These are phyloP conservation scores for Elymus sibiricus DNA, from an alignment of 176 grass and related monocot genomes.

Conservation along the genomic window DNA sequence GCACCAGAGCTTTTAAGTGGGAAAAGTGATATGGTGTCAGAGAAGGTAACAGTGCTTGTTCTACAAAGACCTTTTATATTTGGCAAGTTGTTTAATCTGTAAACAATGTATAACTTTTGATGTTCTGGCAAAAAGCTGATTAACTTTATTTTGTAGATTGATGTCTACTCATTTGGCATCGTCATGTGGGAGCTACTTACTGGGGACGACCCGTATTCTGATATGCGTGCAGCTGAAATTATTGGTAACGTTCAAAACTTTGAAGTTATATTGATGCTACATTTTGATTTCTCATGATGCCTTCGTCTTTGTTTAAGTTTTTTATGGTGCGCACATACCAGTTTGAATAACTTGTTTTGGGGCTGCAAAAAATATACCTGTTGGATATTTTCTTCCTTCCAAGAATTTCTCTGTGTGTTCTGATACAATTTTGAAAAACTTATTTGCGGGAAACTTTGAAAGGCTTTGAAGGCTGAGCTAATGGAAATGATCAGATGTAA, in stretches of 20 bases:
- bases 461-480: background rate
- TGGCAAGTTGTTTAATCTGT: background rate
- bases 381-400: background rate
- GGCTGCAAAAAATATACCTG: background rate
- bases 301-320: background rate
- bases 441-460: background rate
- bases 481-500: background rate
- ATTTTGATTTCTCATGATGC: conserved; percentile 9
- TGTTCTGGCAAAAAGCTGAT: conserved; percentile 2
- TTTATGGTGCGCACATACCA: background rate
- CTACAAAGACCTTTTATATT: background rate
- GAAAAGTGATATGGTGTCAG: conserved; percentile 97
- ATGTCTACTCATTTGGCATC: conserved; percentile 97
- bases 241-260: conserved; percentile 58
- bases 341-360: background rate
- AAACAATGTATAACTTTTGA: background rate
- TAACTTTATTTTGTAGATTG: conserved; percentile 53
- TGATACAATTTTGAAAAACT: conserved; percentile 7
- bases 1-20: conserved; percentile 90
- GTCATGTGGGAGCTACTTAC: conserved; percentile 98
- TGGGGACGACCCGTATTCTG: conserved; percentile 90
- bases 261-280: background rate
- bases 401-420: background rate
- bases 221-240: conserved; percentile 77
- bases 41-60: conserved; percentile 61